phyloP scores from a whole-genome alignment of 495 filamentous ascomycete genomes.

The Xylaria cubensis region DNA sequence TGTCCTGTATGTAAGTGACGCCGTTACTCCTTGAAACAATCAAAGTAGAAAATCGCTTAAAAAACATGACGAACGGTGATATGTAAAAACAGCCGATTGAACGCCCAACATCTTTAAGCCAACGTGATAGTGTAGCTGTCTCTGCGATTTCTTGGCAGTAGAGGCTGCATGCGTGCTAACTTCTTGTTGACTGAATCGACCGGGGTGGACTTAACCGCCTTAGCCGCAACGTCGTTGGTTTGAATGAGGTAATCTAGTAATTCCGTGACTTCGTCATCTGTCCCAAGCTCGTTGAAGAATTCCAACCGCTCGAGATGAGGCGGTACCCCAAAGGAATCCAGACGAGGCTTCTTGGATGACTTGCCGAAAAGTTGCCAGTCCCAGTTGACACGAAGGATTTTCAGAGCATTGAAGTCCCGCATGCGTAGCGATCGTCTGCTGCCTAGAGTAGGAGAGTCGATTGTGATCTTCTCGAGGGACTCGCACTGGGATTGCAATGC shows the following conservation, averaged over 20 bases:
- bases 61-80: not conserved
- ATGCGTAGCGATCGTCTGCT: slow-evolving; percentile 35
- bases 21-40: slow-evolving; percentile 5
- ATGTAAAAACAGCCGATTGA: not conserved
- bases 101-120: not conserved
- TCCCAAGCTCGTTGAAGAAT: slow-evolving; percentile 39
- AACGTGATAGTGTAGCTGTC: slow-evolving; percentile 26
- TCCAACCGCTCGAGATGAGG: slow-evolving; percentile 39
- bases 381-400: slow-evolving; percentile 34
- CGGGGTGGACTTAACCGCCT: slow-evolving; percentile 22
- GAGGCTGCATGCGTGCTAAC: slow-evolving; percentile 16
- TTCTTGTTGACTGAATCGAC: slow-evolving; percentile 23
- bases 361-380: slow-evolving; percentile 45
- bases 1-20: slow-evolving; percentile 16
- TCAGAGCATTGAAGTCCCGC: slow-evolving; percentile 38
- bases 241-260: slow-evolving; percentile 39
- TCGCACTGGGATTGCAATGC: slow-evolving; percentile 37
- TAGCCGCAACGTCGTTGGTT: slow-evolving; percentile 35
- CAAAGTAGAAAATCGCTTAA: not conserved
- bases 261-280: slow-evolving; percentile 43
- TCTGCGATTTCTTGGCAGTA: slow-evolving; percentile 24
- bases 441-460: slow-evolving; percentile 40
- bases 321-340: slow-evolving; percentile 42
- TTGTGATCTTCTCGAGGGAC: slow-evolving; percentile 40
- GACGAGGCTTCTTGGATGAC: slow-evolving; percentile 35